Conservation (phyloP, 176 grass and related monocot species). For the Zea luxurians region DNA sequence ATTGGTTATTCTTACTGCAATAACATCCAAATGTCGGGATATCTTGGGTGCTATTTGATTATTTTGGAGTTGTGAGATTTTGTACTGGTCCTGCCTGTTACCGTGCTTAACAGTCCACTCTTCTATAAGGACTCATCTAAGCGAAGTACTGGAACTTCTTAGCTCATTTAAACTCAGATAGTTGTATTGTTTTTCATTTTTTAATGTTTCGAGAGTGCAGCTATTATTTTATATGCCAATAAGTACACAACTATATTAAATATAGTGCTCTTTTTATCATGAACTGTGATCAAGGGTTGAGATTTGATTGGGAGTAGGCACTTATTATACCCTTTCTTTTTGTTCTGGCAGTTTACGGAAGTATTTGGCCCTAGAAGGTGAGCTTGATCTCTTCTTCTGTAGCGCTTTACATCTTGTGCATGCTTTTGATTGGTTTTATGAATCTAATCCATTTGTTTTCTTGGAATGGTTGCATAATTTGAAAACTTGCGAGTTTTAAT, state of each 20-base stretch:
- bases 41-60: not conserved
- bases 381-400: constrained; percentile 33
- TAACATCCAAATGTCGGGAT: constrained; percentile 17
- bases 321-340: constrained; percentile 29
- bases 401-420: not conserved
- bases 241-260: not conserved
- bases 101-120: constrained; percentile 26
- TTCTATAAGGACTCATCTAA: constrained; percentile 12
- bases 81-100: constrained; percentile 5
- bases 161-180: constrained; percentile 34
- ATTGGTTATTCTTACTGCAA: not conserved
- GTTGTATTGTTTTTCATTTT: not conserved
- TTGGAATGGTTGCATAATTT: constrained; percentile 52
- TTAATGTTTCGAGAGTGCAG: not conserved
- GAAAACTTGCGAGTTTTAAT: constrained; percentile 53
- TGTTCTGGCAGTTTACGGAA: constrained; percentile 28
- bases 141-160: constrained; percentile 15
- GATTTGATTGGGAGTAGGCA: constrained; percentile 25
- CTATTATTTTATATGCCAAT: constrained; percentile 18
- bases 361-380: constrained; percentile 40
- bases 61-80: constrained; percentile 32
- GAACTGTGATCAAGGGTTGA: not conserved
- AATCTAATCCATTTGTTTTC: constrained; percentile 28
- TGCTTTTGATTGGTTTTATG: too few species aligned
- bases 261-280: constrained; percentile 6